A percentile compares a stretch with the other conserved stretches of the same genome.
Conservation (phyloP, 805 yeast species). For the Wickerhamiella azyma region DNA sequence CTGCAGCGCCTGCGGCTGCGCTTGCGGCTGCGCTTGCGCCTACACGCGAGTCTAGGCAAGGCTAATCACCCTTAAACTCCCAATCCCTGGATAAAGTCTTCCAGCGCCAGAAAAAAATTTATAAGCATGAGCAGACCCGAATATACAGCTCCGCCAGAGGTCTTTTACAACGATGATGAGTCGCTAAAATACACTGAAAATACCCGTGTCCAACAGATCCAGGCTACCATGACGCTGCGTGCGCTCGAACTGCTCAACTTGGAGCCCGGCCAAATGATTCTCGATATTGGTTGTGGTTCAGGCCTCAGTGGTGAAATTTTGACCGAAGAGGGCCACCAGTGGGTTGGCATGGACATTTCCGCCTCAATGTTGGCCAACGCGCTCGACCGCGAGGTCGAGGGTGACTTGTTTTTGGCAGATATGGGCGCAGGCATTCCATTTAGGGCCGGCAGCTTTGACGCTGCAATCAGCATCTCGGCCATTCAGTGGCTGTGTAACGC, state of each 20-base stretch:
- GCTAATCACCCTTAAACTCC: too few relatives aligned
- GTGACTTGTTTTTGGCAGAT: constrained; percentile 82
- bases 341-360: constrained; percentile 95
- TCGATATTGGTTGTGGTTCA: constrained; percentile 95
- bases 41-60: too few relatives aligned
- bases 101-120: background rate
- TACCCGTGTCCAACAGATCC: constrained; percentile 95
- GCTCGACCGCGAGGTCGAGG: constrained; percentile 80
- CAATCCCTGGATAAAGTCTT: too few relatives aligned
- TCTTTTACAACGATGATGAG: constrained; percentile 83
- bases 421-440: constrained; percentile 92
- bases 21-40: too few relatives aligned
- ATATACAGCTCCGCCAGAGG: constrained; percentile 90
- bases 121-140: constrained; percentile 85
- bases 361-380: constrained; percentile 95
- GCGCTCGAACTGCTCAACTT: constrained; percentile 79
- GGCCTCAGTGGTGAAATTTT: constrained; percentile 91
- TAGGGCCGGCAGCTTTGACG: constrained; percentile 92
- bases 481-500: constrained; percentile 98
- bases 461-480: constrained; percentile 87
- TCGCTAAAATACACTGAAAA: constrained; percentile 82
- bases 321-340: constrained; percentile 82
- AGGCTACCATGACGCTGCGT: constrained; percentile 92
- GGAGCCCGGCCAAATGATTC: constrained; percentile 49
- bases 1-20: too few relatives aligned